Evolutionary conservation across 192 early-diverging fungal species (phyloP).

Genomic region (Coemansia sp.): DNA sequence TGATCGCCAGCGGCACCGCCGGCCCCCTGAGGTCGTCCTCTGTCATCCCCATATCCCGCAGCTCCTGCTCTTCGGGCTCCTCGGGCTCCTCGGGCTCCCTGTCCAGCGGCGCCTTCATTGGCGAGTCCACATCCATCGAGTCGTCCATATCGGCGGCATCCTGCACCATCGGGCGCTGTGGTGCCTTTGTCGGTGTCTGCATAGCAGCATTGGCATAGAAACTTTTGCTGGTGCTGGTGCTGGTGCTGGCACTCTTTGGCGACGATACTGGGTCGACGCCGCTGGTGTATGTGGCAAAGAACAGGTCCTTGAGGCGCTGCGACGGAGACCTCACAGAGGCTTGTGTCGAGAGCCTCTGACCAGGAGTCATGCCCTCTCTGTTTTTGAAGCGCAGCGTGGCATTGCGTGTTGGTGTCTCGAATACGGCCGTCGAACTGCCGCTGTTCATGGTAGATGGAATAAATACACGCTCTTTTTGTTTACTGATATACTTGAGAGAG

Average conservation of each 20-base stretch:
- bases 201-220: no score
- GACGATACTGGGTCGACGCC: slow-evolving; percentile 13
- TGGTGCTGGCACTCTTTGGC: slow-evolving; percentile 8
- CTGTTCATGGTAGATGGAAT: no score
- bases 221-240: slow-evolving; percentile 22
- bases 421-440: slow-evolving; percentile 8
- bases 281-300: slow-evolving; percentile 46
- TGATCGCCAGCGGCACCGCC: slow-evolving; percentile 39
- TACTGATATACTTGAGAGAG: no score
- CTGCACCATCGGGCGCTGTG: neutral
- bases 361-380: slow-evolving; percentile 4
- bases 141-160: slow-evolving; percentile 3
- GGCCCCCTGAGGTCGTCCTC: slow-evolving; percentile 24
- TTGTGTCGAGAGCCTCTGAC: neutral
- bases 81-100: no score
- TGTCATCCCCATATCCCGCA: slow-evolving; percentile 7
- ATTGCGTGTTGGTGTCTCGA: slow-evolving; percentile 31
- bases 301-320: slow-evolving; percentile 44
- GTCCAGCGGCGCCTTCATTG: neutral
- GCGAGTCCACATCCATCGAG: slow-evolving; percentile 37
- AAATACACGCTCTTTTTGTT: no score
- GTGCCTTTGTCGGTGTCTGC: slow-evolving; percentile 31
- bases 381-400: slow-evolving; percentile 17
- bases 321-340: slow-evolving; percentile 31
- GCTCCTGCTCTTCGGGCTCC: neutral